These are phyloP conservation scores for Rickenella mellea DNA, from an alignment of 768 basidiomycete genomes.

Conservation along the genomic window DNA sequence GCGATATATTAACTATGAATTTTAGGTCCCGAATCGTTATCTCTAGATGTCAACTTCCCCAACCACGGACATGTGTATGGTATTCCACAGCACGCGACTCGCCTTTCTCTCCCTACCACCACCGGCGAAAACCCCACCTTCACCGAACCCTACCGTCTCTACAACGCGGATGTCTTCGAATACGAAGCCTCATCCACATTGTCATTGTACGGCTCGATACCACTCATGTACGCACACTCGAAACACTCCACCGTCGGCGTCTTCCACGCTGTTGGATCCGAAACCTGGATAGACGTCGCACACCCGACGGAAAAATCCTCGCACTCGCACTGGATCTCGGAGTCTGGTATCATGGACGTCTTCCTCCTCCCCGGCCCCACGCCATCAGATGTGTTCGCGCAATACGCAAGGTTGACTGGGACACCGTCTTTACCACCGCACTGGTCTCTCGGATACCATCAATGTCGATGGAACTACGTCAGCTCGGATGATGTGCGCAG, in stretches of 20 bases:
- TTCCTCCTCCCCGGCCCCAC: slow-evolving; percentile 91
- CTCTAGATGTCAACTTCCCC: slow-evolving; percentile 89
- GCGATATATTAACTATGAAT: too few species aligned
- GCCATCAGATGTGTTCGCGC: slow-evolving; percentile 70
- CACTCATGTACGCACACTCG: slow-evolving; percentile 89
- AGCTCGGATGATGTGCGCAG: slow-evolving; percentile 79
- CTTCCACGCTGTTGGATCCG: slow-evolving; percentile 80
- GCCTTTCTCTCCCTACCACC: slow-evolving; percentile 82
- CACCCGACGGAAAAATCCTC: slow-evolving; percentile 62
- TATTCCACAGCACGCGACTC: slow-evolving; percentile 93
- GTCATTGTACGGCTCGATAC: slow-evolving; percentile 87
- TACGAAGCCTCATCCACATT: slow-evolving; percentile 74
- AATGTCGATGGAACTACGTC: slow-evolving; percentile 97
- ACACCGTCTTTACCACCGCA: slow-evolving; percentile 80
- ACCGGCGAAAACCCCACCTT: slow-evolving; percentile 68
- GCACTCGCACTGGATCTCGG: slow-evolving; percentile 94
- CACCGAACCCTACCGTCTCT: slow-evolving; percentile 88
- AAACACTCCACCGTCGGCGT: slow-evolving; percentile 81
- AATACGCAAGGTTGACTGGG: slow-evolving; percentile 82
- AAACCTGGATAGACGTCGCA: slow-evolving; percentile 90
- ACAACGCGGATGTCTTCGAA: slow-evolving; percentile 94
- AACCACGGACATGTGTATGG: slow-evolving; percentile 88
- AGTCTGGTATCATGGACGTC: slow-evolving; percentile 91
- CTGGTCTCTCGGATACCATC: slow-evolving; percentile 92
- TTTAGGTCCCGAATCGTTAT: slow-evolving; percentile 90